These are phyloP conservation scores for Peronospora belbahrii DNA, from an alignment of 352 stramenopile genomes.

Conservation along the genomic window DNA sequence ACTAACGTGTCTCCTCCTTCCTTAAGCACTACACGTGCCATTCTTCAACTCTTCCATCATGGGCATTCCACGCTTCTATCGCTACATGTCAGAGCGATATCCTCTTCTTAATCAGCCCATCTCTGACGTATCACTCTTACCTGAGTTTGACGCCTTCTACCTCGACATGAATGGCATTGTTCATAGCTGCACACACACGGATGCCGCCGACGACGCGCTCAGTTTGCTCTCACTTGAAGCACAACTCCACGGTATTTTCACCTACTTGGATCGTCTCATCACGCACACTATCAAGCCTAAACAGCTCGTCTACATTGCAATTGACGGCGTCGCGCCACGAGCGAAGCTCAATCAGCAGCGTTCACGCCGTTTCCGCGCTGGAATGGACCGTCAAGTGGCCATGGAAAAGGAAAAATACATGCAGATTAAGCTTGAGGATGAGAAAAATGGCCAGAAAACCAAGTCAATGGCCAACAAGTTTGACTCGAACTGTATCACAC, in stretches of 20 bases:
- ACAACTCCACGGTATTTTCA: constrained; percentile 90
- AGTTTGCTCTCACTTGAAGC: constrained; percentile 89
- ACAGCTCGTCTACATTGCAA: constrained; percentile 96
- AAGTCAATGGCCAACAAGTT: constrained; percentile 70
- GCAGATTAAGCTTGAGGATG: constrained; percentile 67
- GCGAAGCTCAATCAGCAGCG: constrained; percentile 99
- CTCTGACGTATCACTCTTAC: constrained; percentile 94
- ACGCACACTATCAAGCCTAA: constrained; percentile 96
- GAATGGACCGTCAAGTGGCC: constrained; percentile 64
- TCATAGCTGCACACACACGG: constrained; percentile 97
- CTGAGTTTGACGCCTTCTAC: constrained; percentile 99
- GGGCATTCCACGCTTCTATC: constrained; percentile 92
- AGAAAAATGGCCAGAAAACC: constrained; percentile 48
- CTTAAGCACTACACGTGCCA: too few relatives aligned
- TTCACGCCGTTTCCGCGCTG: constrained; percentile 89
- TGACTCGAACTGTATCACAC: constrained; percentile 99
- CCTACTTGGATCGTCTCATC: constrained; percentile 92
- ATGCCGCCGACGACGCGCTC: constrained; percentile 87
- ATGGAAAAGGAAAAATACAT: constrained; percentile 60
- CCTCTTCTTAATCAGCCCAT: constrained; percentile 98
- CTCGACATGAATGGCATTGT: constrained; percentile 99
- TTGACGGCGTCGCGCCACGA: constrained; percentile 97
- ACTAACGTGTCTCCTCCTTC: too few relatives aligned
- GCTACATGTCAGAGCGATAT: constrained; percentile 93
- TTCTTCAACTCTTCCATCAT: constrained; percentile 34